phyloP scores from a whole-genome alignment of 306 rosid genomes.

The Canavalia gladiata region DNA sequence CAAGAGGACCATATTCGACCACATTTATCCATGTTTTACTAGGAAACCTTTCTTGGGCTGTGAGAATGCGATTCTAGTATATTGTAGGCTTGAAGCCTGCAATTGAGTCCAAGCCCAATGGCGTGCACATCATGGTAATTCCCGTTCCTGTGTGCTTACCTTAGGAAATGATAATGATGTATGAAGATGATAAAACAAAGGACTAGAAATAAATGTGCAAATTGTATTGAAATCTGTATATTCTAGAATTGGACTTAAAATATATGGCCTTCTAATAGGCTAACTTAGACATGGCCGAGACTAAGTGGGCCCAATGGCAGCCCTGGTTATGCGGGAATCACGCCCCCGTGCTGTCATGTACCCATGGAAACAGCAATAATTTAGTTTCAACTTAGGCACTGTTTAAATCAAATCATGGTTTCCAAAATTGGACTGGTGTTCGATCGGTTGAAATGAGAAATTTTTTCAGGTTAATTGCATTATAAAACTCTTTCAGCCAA shows the following conservation, averaged over 20 bases:
- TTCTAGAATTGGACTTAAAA: constrained; percentile 15
- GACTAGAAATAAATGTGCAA: background rate
- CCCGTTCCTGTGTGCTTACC: background rate
- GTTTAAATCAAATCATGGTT: too few species aligned
- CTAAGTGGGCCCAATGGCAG: constrained; percentile 23
- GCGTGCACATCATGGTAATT: background rate
- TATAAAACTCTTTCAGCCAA: too few species aligned
- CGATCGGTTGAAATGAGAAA: too few species aligned
- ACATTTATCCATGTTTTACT: background rate
- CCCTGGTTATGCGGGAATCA: constrained; percentile 37
- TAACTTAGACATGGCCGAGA: background rate
- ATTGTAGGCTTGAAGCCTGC: constrained; percentile 13
- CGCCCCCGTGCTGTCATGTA: background rate
- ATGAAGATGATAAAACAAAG: background rate
- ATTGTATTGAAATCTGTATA: constrained; percentile 3
- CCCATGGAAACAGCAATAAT: background rate
- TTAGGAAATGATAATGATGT: background rate
- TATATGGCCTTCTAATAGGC: background rate
- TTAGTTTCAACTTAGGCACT: background rate
- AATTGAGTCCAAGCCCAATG: constrained; percentile 18
- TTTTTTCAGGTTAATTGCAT: too few species aligned
- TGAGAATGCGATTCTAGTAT: background rate
- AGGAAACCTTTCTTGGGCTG: background rate
- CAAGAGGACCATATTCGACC: background rate
- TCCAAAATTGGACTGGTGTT: too few species aligned